A percentile compares a stretch with the other conserved stretches of the same genome.
Evolutionary conservation across 2,329 filamentous ascomycete species (phyloP).

Genomic region (Hymenotorrendiella dingleyae): DNA sequence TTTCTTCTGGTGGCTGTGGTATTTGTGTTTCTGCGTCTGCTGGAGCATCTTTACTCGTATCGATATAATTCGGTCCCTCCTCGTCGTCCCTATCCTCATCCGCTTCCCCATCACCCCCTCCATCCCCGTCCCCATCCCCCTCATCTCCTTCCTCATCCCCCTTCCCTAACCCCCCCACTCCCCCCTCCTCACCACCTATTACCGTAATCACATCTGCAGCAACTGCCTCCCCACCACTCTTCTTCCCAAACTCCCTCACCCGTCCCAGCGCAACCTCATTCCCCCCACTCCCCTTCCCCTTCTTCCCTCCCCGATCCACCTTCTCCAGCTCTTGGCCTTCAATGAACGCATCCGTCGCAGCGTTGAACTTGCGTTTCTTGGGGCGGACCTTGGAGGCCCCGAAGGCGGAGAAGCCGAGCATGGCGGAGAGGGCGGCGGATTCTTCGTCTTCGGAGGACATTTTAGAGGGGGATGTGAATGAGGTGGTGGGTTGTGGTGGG

Average conservation of each 20-base stretch:
- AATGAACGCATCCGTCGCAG: slow-evolving; percentile 45
- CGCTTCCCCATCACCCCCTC: slow-evolving; percentile 11
- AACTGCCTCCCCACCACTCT: not conserved
- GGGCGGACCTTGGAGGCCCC: slow-evolving; percentile 45
- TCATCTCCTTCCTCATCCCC: not conserved
- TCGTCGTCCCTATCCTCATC: slow-evolving; percentile 15
- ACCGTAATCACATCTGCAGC: too few relatives aligned
- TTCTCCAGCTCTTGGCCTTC: slow-evolving; percentile 30
- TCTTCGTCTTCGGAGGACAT: slow-evolving; percentile 4
- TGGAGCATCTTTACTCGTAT: slow-evolving; percentile 26
- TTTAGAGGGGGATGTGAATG: too few relatives aligned
- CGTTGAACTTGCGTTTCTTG: slow-evolving; percentile 65
- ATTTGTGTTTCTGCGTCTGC: not conserved
- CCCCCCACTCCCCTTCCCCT: slow-evolving; percentile 29
- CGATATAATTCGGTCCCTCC: slow-evolving; percentile 18
- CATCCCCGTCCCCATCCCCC: slow-evolving; percentile 24
- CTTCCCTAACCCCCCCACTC: not conserved
- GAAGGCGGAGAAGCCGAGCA: slow-evolving; percentile 71
- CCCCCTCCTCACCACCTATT: too few relatives aligned
- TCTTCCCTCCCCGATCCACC: slow-evolving; percentile 29
- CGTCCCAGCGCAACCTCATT: slow-evolving; percentile 26
- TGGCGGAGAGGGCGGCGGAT: slow-evolving; percentile 35
- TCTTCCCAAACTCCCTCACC: not conserved
- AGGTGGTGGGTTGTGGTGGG: too few relatives aligned
- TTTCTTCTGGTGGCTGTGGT: slow-evolving; percentile 29